These are phyloP conservation scores for Malus sieversii DNA, from an alignment of 306 rosid genomes.

Conservation along the genomic window DNA sequence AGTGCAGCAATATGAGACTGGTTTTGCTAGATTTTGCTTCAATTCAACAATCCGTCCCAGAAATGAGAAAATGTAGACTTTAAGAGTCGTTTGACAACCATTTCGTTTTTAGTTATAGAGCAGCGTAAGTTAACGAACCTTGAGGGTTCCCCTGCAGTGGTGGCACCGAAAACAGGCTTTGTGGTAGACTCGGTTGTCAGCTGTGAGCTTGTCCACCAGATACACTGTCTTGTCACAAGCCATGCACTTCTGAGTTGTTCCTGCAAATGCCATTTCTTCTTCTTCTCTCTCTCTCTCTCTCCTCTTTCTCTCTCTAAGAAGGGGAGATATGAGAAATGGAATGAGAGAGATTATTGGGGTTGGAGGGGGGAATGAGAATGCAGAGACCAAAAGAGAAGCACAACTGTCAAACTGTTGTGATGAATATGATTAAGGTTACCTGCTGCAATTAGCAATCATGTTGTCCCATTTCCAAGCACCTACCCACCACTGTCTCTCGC, in stretches of 20 bases:
- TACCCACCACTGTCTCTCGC: constrained; percentile 27
- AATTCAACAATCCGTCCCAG: background rate
- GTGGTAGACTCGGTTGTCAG: constrained; percentile 87
- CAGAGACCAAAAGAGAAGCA: constrained; percentile 45
- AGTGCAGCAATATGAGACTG: background rate
- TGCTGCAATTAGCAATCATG: constrained; percentile 48
- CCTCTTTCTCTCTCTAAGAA: background rate
- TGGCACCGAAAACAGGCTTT: constrained; percentile 98
- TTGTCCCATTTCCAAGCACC: constrained; percentile 52
- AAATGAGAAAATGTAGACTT: background rate
- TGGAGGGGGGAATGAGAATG: constrained; percentile 35
- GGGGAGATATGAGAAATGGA: constrained; percentile 16
- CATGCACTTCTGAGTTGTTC: constrained; percentile 99
- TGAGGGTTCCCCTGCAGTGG: constrained; percentile 98
- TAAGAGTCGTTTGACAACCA: background rate
- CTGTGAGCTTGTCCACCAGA: constrained; percentile 90
- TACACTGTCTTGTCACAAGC: constrained; percentile 96
- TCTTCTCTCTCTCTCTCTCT: background rate
- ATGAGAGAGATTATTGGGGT: constrained; percentile 11
- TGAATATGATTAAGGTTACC: constrained; percentile 38
- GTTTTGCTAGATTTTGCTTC: background rate
- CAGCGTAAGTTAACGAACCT: constrained; percentile 32
- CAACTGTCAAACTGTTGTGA: background rate
- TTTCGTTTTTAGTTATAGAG: background rate
- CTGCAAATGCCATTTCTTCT: constrained; percentile 82